These are phyloP conservation scores for Persicaria maculosa DNA, from an alignment of 148 eudicot genomes.

Conservation along the genomic window DNA sequence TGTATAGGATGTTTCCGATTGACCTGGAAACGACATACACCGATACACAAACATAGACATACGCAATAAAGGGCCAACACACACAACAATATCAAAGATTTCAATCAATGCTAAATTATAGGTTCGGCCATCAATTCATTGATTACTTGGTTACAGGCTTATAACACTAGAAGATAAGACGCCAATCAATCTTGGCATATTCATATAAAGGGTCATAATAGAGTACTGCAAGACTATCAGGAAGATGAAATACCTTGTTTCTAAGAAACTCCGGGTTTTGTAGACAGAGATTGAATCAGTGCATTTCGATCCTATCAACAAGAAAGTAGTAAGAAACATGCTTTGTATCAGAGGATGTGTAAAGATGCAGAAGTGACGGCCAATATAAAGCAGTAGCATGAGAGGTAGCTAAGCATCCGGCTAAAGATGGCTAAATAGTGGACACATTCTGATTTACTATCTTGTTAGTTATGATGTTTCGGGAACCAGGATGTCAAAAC, in stretches of 20 bases:
- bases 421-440: neutral
- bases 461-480: neutral
- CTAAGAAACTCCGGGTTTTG: constrained; percentile 87
- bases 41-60: too few relatives aligned
- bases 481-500: neutral
- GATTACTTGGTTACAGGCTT: neutral
- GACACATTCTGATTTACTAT: neutral
- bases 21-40: too few relatives aligned
- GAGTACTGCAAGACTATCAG: neutral
- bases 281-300: constrained; percentile 75
- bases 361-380: too few relatives aligned
- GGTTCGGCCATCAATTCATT: neutral
- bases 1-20: too few relatives aligned
- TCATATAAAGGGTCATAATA: neutral
- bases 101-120: neutral
- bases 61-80: too few relatives aligned
- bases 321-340: constrained; percentile 6
- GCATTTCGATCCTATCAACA: constrained; percentile 65
- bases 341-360: neutral
- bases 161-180: neutral
- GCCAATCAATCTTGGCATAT: neutral
- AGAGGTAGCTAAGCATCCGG: neutral
- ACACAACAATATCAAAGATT: neutral
- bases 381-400: too few relatives aligned
- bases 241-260: constrained; percentile 61